Evolutionary conservation across 2,329 filamentous ascomycete species (phyloP), one percentile per base, ranked within the genome.

Genomic region (Huntiella omanensis): DNA sequence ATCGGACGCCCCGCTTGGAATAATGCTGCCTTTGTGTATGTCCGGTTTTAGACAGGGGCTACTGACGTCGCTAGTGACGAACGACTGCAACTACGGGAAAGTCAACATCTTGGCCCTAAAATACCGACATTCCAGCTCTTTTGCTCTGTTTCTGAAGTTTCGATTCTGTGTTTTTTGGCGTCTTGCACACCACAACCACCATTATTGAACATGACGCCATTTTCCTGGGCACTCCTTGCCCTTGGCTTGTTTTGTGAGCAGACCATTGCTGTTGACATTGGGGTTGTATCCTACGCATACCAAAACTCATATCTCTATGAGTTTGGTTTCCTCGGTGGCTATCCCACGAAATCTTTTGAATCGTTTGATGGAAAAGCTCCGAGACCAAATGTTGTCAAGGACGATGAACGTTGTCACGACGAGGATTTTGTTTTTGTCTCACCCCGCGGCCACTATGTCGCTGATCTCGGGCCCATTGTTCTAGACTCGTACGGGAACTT

Each of bases 401-500:
- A 50, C 6, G 53, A 57, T 40, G 43, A 54, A 32, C 49, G 53
- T 49, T 70, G 67, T 54, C 44, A 46, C 13, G 57, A 63, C 45
- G 41, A 59, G 56, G 54, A 61, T 52, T 4, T n/a, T 8, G 16
- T 65, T 1, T 58, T 69, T 15, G 52, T 69, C 10, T 58, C 62
- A 36, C 63, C 64, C 1, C 55, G 57, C 6, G 57, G 55, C 2
- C 55, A 57, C 15, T 63, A 62, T 3, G 54, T 64, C 4, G 53
- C 52, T 8, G 53, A 58, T 5, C 55, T 61, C 1, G 62, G 64
- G 3, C 64, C 65, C 1, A 63, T 64, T 49, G 64, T 70, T 10
- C 52, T 68, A 22, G 65, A 68, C 53, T 54, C 57, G 10, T 53
- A 60, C 2, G 66, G 66, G 4, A 58, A 64, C 48, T 52, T 69